Base-by-base conservation (phyloP, 129 eudicot species). In the Arctium minus region DNA sequence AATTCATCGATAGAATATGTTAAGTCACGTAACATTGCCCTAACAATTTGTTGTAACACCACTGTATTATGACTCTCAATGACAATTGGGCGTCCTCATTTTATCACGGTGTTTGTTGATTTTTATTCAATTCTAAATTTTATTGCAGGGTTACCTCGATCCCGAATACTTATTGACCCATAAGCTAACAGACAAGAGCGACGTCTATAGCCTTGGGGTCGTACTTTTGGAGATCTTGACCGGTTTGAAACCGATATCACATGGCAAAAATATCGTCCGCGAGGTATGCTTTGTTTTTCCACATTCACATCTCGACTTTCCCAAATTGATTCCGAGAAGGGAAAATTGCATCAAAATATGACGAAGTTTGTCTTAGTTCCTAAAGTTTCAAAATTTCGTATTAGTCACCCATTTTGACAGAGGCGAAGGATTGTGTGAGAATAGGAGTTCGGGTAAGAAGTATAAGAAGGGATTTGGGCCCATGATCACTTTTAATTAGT, bases 151-250 rank as follows among this genome's bases (percentile, higher is more conserved):
- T 39, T 94, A 94, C 75, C 89, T 94, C 53, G 98, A 94, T 86
- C 98, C 98, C 3, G 97, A 94, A 70, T 94, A 94, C 86, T 88
- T 90, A 64, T 80, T 92, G 79, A 94, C 96, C 39, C 89, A 80
- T 80, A 89, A 90, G 90, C 64, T 92, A 75, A 92, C 98, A 0
- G 87, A 88, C 81, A 94, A 92, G 74, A 94, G 97, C 48, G 98
- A 94, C 74, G 98, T 94, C 13, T 94, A 94, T 80, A 94, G 98
- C 91, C 88, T 94, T 81, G 98, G 98, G 17, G 90, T 94, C 69
- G 97, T 92, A 35, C 89, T 92, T 82, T 79, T 94, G 68, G 98
- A 94, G 90, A 88, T 94, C 80, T 81, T 94, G 62, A 94, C 98
- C 1, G 90, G 97, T 65, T 89, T 89, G 92, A 91, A 86, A 36